Percentiles rank a stretch among this genome's conserved stretches.
Conservation (phyloP, 2,329 filamentous ascomycete species). For the Hymenoscyphus repandus region DNA sequence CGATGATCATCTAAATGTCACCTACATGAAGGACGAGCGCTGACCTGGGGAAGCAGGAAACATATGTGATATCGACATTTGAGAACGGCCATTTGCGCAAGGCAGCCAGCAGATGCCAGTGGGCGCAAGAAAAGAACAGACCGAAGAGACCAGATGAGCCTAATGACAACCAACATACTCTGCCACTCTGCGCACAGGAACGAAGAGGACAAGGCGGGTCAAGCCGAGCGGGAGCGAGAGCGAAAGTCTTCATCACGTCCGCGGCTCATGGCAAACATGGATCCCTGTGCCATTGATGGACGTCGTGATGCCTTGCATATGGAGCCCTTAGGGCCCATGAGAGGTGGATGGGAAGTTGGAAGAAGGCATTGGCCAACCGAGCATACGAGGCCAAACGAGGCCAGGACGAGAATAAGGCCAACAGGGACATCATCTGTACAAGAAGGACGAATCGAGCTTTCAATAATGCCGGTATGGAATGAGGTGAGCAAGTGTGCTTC, state of each 20-base stretch:
- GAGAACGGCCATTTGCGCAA: neutral
- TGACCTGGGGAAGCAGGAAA: conserved; percentile 1
- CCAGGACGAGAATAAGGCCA: neutral
- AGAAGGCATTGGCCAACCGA: conserved; percentile 1
- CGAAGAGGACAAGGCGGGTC: conserved; percentile 2
- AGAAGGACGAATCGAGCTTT: neutral
- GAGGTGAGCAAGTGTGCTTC: neutral
- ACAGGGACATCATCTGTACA: neutral
- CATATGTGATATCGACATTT: conserved; percentile 4
- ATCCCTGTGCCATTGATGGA: neutral
- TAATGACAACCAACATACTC: too few relatives aligned
- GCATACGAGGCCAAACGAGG: neutral
- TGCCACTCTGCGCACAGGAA: too few relatives aligned
- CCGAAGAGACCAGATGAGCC: neutral
- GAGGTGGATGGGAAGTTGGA: neutral
- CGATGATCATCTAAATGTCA: neutral
- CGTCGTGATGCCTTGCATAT: conserved; percentile 5
- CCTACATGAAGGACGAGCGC: conserved; percentile 1
- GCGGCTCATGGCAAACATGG: neutral
- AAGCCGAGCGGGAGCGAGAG: conserved; percentile 5
- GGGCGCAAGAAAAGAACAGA: neutral
- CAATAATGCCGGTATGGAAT: neutral
- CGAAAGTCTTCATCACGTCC: neutral
- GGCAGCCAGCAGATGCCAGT: conserved; percentile 1
- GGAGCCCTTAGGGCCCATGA: neutral